Evolutionary conservation across 177 flowering plant species (phyloP).

Genomic region (Vitis hybrid): DNA sequence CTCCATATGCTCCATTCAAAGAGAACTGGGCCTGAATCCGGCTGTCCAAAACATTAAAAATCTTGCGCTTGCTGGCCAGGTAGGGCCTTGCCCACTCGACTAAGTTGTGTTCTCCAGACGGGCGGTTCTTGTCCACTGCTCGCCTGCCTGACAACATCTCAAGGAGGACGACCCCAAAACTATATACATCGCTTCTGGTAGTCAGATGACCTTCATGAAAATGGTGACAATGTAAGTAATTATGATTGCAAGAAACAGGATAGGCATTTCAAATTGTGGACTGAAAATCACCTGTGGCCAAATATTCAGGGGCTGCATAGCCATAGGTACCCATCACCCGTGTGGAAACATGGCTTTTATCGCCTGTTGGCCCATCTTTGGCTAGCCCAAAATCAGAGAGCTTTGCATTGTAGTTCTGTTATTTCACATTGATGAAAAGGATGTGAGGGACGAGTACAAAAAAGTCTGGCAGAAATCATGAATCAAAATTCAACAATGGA

Average conservation of each 20-base stretch:
- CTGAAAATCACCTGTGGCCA: slow-evolving; percentile 52
- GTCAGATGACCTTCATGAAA: slow-evolving; percentile 50
- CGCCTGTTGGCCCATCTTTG: slow-evolving; percentile 63
- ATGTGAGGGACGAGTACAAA: background rate
- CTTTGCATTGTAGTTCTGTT: slow-evolving; percentile 55
- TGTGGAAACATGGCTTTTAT: slow-evolving; percentile 61
- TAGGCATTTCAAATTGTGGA: background rate
- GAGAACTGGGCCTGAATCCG: slow-evolving; percentile 47
- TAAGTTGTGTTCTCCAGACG: slow-evolving; percentile 47
- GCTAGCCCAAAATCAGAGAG: slow-evolving; percentile 79
- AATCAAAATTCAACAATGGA: background rate
- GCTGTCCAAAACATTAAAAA: slow-evolving; percentile 38
- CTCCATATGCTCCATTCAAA: slow-evolving; percentile 23
- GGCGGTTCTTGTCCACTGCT: slow-evolving; percentile 55
- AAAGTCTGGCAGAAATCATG: background rate
- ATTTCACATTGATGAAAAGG: background rate
- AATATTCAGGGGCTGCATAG: slow-evolving; percentile 75
- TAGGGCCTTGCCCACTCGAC: slow-evolving; percentile 56
- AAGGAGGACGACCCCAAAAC: slow-evolving; percentile 68
- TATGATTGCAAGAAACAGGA: background rate
- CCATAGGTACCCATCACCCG: slow-evolving; percentile 70
- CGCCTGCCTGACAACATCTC: slow-evolving; percentile 53
- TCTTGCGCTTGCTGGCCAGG: slow-evolving; percentile 42
- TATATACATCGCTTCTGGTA: slow-evolving; percentile 56
- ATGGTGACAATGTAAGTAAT: background rate